Conservation (phyloP, 176 grass and related monocot species). For the Triticum timopheevii region DNA sequence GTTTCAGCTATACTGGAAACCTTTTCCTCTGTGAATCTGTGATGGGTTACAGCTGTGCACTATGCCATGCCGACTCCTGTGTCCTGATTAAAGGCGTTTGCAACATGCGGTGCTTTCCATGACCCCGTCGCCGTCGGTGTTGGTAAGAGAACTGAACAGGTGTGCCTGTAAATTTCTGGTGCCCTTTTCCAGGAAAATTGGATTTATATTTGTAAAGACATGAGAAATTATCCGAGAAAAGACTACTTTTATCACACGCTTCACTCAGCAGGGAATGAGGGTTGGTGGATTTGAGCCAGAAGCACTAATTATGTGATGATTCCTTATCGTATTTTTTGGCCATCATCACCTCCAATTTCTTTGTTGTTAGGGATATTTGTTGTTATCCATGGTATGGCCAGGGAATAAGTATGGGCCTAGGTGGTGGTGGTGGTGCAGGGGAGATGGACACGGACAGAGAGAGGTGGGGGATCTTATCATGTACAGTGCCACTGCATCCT, state of each 20-base stretch:
- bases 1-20: background rate
- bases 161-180: background rate
- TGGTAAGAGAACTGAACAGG: background rate
- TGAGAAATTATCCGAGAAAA: background rate
- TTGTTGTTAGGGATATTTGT: too few relatives aligned
- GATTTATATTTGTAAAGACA: background rate
- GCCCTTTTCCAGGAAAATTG: background rate
- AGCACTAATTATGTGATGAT: constrained; percentile 4
- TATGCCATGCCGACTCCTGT: constrained; percentile 4
- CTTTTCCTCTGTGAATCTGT: background rate
- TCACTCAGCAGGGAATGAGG: background rate
- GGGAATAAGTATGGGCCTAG: too few relatives aligned
- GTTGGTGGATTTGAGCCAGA: background rate
- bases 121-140: background rate
- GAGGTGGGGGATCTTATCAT: too few relatives aligned
- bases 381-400: too few relatives aligned
- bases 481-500: too few relatives aligned
- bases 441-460: too few relatives aligned
- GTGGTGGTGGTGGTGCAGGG: too few relatives aligned
- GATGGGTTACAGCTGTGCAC: background rate
- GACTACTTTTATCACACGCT: background rate
- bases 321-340: background rate
- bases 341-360: background rate
- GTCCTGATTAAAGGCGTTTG: constrained; percentile 12
- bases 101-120: background rate